Percentiles rank a stretch among this genome's conserved stretches.
Evolutionary conservation across 2,329 filamentous ascomycete species (phyloP).

Genomic region (Apiospora kogelbergensis): DNA sequence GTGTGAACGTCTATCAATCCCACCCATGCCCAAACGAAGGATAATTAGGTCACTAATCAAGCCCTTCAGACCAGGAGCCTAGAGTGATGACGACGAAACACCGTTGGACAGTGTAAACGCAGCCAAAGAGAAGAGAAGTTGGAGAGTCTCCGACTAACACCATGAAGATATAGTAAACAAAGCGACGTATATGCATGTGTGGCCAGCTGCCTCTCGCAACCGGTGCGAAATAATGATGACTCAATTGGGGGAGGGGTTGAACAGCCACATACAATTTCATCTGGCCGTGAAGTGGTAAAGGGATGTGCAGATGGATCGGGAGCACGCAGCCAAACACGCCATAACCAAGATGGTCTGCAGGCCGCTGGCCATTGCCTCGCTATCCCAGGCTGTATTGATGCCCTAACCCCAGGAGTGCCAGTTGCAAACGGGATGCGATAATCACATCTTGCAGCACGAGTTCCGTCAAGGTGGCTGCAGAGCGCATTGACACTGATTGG

Average conservation of each 20-base stretch:
- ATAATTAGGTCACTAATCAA: not conserved
- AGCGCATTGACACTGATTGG: not conserved
- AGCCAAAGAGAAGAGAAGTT: not conserved
- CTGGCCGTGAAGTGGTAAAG: not conserved
- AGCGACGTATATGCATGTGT: not conserved
- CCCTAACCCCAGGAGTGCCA: not conserved
- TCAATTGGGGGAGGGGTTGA: too few species aligned
- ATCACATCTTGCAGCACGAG: not conserved
- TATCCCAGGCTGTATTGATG: not conserved
- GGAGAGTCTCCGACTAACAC: not conserved
- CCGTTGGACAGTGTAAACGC: not conserved
- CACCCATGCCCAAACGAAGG: not conserved
- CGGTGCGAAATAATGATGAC: not conserved
- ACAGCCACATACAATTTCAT: too few species aligned
- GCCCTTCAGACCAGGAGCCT: not conserved
- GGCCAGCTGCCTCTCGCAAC: too few species aligned
- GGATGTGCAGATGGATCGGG: not conserved
- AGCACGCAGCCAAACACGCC: not conserved
- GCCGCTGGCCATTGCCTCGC: not conserved
- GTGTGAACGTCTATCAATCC: not conserved
- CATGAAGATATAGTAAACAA: not conserved
- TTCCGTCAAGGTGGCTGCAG: not conserved
- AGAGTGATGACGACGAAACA: not conserved
- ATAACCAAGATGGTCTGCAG: not conserved
- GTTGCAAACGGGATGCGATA: not conserved